phyloP scores from a whole-genome alignment of 768 basidiomycete genomes.

The Epithele typhae region DNA sequence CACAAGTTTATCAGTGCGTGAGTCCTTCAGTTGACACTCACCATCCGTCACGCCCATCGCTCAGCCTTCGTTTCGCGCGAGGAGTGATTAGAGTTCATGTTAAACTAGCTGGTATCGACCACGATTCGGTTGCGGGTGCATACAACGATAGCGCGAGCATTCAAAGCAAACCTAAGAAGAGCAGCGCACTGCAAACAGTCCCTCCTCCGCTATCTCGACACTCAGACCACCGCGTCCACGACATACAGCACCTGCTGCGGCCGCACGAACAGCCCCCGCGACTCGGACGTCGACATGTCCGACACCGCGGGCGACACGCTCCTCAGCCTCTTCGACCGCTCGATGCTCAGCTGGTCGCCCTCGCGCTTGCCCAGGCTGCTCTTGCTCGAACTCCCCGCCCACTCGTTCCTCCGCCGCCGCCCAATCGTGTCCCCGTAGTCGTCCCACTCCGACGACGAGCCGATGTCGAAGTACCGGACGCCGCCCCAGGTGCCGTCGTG shows the following conservation, averaged over 20 bases:
- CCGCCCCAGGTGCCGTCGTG: conserved; percentile 83
- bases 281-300: conserved; percentile 56
- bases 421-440: conserved; percentile 44
- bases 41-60: too few species aligned
- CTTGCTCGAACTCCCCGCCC: conserved; percentile 33
- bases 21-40: too few species aligned
- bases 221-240: conserved; percentile 74
- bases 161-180: too few species aligned
- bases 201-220: too few species aligned
- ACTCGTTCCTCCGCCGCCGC: conserved; percentile 38
- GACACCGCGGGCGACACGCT: conserved; percentile 66
- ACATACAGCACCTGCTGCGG: conserved; percentile 87
- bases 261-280: conserved; percentile 73
- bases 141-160: too few species aligned
- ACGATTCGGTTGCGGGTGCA: too few species aligned
- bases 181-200: too few species aligned
- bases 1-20: too few species aligned
- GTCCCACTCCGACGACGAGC: conserved; percentile 59
- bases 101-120: too few species aligned
- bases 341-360: conserved; percentile 49
- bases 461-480: conserved; percentile 79
- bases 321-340: conserved; percentile 52
- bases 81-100: too few species aligned
- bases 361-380: conserved; percentile 46
- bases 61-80: too few species aligned